phyloP scores from a whole-genome alignment of 2,329 filamentous ascomycete species.

The Nemania sp. region DNA sequence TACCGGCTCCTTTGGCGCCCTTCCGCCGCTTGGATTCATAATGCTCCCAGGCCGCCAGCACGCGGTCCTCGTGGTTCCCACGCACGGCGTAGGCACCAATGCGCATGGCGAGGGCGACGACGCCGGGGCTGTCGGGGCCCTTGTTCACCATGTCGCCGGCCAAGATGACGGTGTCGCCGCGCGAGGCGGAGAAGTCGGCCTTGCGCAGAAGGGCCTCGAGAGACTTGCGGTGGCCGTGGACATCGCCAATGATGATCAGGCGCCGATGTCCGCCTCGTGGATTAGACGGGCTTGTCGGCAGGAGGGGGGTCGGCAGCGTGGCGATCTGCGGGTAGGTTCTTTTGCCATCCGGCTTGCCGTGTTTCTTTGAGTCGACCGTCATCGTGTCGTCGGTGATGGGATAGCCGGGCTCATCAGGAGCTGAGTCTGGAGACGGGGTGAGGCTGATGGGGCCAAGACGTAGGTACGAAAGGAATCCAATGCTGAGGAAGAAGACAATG shows the following conservation, averaged over 20 bases:
- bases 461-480: conserved; percentile 10
- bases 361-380: neutral
- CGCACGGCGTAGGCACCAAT: conserved; percentile 80
- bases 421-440: neutral
- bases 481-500: conserved; percentile 11
- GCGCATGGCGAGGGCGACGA: conserved; percentile 74
- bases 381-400: neutral
- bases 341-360: neutral
- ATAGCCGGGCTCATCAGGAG: neutral
- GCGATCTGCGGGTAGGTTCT: conserved; percentile 29
- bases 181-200: conserved; percentile 58
- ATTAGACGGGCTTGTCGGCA: conserved; percentile 34
- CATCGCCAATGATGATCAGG: conserved; percentile 84
- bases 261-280: conserved; percentile 50
- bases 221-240: conserved; percentile 81
- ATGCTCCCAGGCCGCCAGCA: conserved; percentile 67
- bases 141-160: conserved; percentile 83
- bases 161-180: conserved; percentile 74
- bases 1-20: neutral
- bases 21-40: conserved; percentile 2
- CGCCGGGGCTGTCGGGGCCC: conserved; percentile 78
- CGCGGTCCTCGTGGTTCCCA: conserved; percentile 88
- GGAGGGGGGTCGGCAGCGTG: conserved; percentile 37
- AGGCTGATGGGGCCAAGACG: conserved; percentile 1
- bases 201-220: conserved; percentile 68